Evolutionary conservation across 352 stramenopile species (phyloP), one percentile per base, ranked within the genome.

Genomic region (Phytophthora cryptogea): DNA sequence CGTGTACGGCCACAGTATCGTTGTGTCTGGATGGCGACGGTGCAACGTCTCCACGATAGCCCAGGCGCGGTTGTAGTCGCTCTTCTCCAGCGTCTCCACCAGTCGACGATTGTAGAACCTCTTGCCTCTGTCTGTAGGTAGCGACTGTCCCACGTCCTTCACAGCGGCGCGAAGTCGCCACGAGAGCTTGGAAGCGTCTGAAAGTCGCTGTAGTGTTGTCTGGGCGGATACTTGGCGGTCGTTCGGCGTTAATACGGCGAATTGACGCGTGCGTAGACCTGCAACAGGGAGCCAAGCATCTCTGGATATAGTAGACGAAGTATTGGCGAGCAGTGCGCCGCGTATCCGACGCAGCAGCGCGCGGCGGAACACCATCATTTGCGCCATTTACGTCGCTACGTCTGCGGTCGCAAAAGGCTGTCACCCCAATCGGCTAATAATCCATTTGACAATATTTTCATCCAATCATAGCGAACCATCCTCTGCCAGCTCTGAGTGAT

Each of bases 21-120:
- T n/a, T 26, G 56, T 63, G 13, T 63, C 44, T 0, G 66, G 54
- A 23, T 70, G 39, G 13, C 58, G 52, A 16, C 59, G 44, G 31
- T 58, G 64, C 48, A 76, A 44, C 11, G 55, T 67, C 50, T 66
- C 46, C 11, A 66, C 30, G 20, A 87, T 70, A 4, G 36, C 64
- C 50, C 61, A 63, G 2, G 75, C 77, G 11, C 54, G 42, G 37
- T 48, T 52, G 7, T 71, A 13, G 45, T 87, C 72, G 17, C 51
- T 53, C 26, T 60, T 27, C 28, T 76, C 54, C 32, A 87, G 37
- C 8, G 54, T 61, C 13, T 73, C 57, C 13, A 65, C 43, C 42
- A 87, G 6, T 27, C 66, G 61, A 16, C 70, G 66, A 42, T 83
- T 82, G 50, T 86, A 86, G 46, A 77, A 86, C 46, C 69, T 44